Percentiles rank a stretch among this genome's conserved stretches.
Evolutionary conservation across 139 green algal genomes (phyloP).

Genomic region (Nannochloris sp.): DNA sequence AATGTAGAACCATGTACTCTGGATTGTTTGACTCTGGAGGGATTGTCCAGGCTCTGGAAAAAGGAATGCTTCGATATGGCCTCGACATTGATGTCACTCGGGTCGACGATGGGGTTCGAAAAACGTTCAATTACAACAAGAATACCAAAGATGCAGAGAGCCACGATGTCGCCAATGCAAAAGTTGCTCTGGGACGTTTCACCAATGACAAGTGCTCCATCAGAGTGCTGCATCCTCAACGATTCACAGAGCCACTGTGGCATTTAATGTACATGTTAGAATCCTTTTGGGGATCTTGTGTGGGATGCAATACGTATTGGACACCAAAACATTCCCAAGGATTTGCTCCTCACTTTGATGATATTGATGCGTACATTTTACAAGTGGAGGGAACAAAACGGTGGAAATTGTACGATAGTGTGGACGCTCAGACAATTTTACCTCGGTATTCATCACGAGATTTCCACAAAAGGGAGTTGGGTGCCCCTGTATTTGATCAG

Average conservation of each 20-base stretch:
- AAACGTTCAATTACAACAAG: conserved; percentile 47
- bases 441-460: conserved; percentile 35
- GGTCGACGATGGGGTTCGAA: conserved; percentile 30
- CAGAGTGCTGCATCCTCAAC: conserved; percentile 75
- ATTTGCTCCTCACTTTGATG: conserved; percentile 77
- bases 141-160: not conserved
- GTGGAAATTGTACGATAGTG: conserved; percentile 43
- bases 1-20: conserved; percentile 22
- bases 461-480: conserved; percentile 37
- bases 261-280: conserved; percentile 55
- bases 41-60: conserved; percentile 29
- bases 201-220: conserved; percentile 20
- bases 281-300: conserved; percentile 51
- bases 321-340: conserved; percentile 38
- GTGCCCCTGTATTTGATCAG: conserved; percentile 35
- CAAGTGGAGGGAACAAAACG: conserved; percentile 68
- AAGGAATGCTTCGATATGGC: conserved; percentile 37
- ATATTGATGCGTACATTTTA: conserved; percentile 75
- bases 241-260: conserved; percentile 34
- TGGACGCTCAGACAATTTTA: conserved; percentile 24
- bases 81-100: conserved; percentile 55
- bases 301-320: conserved; percentile 47
- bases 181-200: conserved; percentile 42
- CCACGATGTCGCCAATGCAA: conserved; percentile 33
- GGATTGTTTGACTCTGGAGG: conserved; percentile 37